These are phyloP conservation scores for Phytophthora hibernalis DNA, from an alignment of 352 stramenopile species.

Conservation along the genomic window DNA sequence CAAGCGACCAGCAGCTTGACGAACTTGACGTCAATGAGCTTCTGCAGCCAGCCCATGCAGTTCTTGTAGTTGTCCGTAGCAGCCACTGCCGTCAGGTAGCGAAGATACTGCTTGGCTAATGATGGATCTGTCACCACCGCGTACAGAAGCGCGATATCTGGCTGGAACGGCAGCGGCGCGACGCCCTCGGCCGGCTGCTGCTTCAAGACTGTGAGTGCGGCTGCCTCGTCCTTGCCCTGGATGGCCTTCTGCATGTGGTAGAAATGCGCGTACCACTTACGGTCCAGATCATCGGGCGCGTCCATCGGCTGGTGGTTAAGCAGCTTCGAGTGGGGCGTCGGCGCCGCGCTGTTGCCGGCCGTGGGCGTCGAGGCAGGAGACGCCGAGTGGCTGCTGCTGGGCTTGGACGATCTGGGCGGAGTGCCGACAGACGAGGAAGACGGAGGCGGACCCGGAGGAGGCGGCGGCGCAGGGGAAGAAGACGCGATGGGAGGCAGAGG, in stretches of 20 bases:
- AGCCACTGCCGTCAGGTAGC: slow-evolving; percentile 72
- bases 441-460: slow-evolving; percentile 48
- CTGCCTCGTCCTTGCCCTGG: slow-evolving; percentile 70
- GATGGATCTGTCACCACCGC: slow-evolving; percentile 75
- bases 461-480: slow-evolving; percentile 29
- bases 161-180: slow-evolving; percentile 68
- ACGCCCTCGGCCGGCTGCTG: slow-evolving; percentile 47
- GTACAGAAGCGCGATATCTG: slow-evolving; percentile 82
- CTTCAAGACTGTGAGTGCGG: slow-evolving; percentile 66
- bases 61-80: slow-evolving; percentile 75
- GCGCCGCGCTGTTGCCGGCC: slow-evolving; percentile 22
- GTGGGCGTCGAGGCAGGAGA: slow-evolving; percentile 42
- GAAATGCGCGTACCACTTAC: slow-evolving; percentile 89
- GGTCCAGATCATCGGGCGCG: slow-evolving; percentile 76
- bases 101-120: slow-evolving; percentile 77
- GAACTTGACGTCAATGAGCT: slow-evolving; percentile 87
- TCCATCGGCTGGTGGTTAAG: slow-evolving; percentile 81
- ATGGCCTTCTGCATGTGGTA: slow-evolving; percentile 89
- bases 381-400: slow-evolving; percentile 10
- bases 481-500: neutral
- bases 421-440: slow-evolving; percentile 15
- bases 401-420: slow-evolving; percentile 10
- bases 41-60: slow-evolving; percentile 78
- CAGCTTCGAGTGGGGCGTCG: slow-evolving; percentile 72
- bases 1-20: slow-evolving; percentile 77